Evolutionary conservation across 495 filamentous ascomycete species (phyloP).

Genomic region (Talaromyces nanjingensis): DNA sequence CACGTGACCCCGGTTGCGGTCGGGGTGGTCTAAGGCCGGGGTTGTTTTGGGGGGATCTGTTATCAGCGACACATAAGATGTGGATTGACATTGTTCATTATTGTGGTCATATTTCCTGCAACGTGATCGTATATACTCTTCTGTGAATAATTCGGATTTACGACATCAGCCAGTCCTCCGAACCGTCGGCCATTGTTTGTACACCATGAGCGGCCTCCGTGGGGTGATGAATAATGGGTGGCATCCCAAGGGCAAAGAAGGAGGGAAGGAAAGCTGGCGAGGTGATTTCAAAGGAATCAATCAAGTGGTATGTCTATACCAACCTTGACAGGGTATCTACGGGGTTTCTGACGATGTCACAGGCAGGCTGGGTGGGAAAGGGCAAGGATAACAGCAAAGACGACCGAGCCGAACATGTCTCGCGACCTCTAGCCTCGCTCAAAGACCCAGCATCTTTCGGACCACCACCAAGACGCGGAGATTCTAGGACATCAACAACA

Average conservation of each 20-base stretch:
- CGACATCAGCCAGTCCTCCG: neutral
- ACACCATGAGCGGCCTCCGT: constrained; percentile 43
- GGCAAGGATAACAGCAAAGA: constrained; percentile 33
- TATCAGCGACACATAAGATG: neutral
- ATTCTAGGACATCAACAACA: constrained; percentile 32
- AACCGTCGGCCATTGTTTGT: neutral
- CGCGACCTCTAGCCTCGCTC: constrained; percentile 66
- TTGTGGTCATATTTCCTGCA: neutral
- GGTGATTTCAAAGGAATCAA: constrained; percentile 54
- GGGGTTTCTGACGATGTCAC: constrained; percentile 6
- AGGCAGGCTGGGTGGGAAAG: constrained; percentile 50
- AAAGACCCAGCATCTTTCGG: constrained; percentile 80
- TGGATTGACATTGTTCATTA: neutral
- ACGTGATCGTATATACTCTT: neutral
- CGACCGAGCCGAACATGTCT: constrained; percentile 41
- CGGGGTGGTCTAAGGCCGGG: neutral
- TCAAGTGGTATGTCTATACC: constrained; percentile 42
- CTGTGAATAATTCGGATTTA: neutral
- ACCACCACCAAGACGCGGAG: constrained; percentile 72
- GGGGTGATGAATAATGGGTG: constrained; percentile 49
- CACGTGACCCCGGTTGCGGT: neutral
- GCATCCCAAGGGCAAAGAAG: constrained; percentile 52
- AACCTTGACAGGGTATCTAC: neutral
- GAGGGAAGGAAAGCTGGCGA: constrained; percentile 50
- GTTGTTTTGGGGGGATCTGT: neutral